Evolutionary conservation across 1,139 yeast genomes (phyloP).

Genomic region (Chernovozyma sophiae-reginae): DNA sequence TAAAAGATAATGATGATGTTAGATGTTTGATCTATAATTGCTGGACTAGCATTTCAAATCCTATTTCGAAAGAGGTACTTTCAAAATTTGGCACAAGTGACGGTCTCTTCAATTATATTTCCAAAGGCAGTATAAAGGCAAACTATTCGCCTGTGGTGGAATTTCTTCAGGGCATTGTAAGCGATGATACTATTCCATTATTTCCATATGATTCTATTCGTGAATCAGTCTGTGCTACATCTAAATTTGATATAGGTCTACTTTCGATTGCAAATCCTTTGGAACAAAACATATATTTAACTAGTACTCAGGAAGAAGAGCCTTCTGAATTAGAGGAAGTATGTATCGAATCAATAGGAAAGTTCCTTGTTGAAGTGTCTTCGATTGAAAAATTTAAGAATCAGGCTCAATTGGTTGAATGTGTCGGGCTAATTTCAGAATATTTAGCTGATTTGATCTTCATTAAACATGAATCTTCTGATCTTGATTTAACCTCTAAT

Average conservation of each 20-base stretch:
- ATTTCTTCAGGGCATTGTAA: conserved; percentile 12
- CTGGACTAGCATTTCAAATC: conserved; percentile 8
- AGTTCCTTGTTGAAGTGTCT: conserved; percentile 12
- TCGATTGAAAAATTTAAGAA: conserved; percentile 9
- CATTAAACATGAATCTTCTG: neutral
- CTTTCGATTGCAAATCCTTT: conserved; percentile 47
- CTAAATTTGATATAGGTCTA: conserved; percentile 8
- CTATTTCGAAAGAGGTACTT: neutral
- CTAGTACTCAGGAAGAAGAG: conserved; percentile 12
- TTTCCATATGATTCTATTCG: neutral
- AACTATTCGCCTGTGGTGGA: conserved; percentile 15
- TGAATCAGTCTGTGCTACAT: conserved; percentile 1
- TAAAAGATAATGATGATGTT: neutral
- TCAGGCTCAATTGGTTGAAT: neutral
- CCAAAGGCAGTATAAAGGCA: conserved; percentile 5
- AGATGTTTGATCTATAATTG: conserved; percentile 1
- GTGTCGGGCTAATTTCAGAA: conserved; percentile 5
- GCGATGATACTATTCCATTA: conserved; percentile 12
- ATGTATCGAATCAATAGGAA: conserved; percentile 7
- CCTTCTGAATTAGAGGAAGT: neutral
- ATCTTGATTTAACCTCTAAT: neutral
- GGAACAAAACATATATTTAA: conserved; percentile 34
- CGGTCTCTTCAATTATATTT: conserved; percentile 16
- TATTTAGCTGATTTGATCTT: conserved; percentile 4
- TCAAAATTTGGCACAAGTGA: neutral